Evolutionary conservation across 1,284 basidiomycete species (phyloP), one percentile per base, ranked within the genome.

Genomic region (Stygiomarasmius scandens): DNA sequence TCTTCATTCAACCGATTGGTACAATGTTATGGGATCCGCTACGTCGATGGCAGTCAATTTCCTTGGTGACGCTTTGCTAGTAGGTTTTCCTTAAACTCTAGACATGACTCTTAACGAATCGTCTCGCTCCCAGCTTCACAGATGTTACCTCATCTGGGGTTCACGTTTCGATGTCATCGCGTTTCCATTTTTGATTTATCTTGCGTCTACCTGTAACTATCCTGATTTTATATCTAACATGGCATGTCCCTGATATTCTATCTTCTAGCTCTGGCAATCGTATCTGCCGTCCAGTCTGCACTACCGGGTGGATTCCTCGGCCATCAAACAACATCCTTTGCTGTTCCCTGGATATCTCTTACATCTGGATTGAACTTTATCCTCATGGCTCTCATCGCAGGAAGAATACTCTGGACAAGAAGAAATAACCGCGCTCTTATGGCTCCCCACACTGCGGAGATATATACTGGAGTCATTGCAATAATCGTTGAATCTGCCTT

Each of bases 91-190:
- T n/a, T n/a, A n/a, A n/a, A 32, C 5, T 32, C 9, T 2, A 36
- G 58, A 57, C 14, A 44, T 44, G n/a, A 9, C 20, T 10, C 6
- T 12, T 20, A 23, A 9, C 3, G 43, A 25, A 36, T 5, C 49
- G 20, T 38, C 34, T 9, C 6, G 11, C 36, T 51, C 53, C 19
- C 25, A 63, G 64, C 46, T 65, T 8, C 67, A 67, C 52, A 67
- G 67, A 4, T 66, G 62, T 51, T 67, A 65, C 53, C 61, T 69
- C n/a, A 63, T 68, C 25, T 68, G 62, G 47, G 50, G 43, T 19
- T 56, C 49, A 22, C 56, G 45, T 27, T 43, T 34, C 10, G 56
- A 45, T 41, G 34, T 62, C 16, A 19, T 65, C n/a, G 32, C 55
- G 2, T 55, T 67, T 25, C 66, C 65, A 41, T 43, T 53, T 27